Base-by-base conservation (phyloP, 345 rosid genomes). In the Carallia brachiata region DNA sequence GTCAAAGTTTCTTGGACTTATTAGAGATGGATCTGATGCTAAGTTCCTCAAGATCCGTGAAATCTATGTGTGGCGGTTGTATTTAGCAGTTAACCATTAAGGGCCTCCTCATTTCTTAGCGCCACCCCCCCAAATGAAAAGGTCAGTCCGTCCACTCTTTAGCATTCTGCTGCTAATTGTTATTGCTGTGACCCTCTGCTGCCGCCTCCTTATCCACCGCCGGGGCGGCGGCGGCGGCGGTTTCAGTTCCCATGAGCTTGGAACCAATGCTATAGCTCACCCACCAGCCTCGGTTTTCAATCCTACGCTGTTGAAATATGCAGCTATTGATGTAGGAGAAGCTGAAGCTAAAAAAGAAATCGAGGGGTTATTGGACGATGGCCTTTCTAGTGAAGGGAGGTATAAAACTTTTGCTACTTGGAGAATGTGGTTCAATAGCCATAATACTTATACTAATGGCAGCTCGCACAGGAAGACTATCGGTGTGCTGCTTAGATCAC, bases 321-420 rank as follows among this genome's bases (percentile, higher is more conserved):
- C 98, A 27, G 81, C 90, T 71, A 68, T 73, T 74, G 89, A 94
- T 70, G 36, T 85, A 16, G 91, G 85, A 5, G 98, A 88, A 44
- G 78, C 73, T 27, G 72, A 82, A 61, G 53, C 84, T 44, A 87
- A 80, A 74, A 83, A 77, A 50, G 93, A 94, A 27, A 87, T 87
- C 9, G 85, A 90, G 78, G 77, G 81, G 69, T 75, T 94, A 10
- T 74, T 93, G 13, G 91, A 88, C 36, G 95, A 80, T 8, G 78
- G 73, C 62, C 79, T 89, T 52, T 79, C 75, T 37, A 83, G 88
- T 73, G 82, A 59, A 32, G 81, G 83, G 6, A 66, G 82, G 69
- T 73, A 85, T 54, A 85, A 83, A 66, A 84, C 80, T 4, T 75
- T 79, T 73, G 72, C 84, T 68, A 52, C 85, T 17, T 70, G 87